Conservation (phyloP, 768 basidiomycete species). For the Boletus pseudopeckii region DNA sequence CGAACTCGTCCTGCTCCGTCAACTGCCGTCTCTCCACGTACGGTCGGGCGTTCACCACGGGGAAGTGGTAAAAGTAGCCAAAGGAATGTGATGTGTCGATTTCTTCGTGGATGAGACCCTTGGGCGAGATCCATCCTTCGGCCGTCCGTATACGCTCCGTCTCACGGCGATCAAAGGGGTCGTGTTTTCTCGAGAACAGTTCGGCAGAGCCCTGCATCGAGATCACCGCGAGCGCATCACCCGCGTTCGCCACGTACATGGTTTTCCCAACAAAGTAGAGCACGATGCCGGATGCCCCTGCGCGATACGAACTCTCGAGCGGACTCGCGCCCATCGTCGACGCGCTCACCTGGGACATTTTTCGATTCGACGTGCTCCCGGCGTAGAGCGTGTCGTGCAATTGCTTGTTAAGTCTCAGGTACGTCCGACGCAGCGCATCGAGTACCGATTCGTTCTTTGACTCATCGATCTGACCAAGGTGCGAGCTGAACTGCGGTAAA, state of each 20-base stretch:
- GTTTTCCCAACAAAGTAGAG: constrained; percentile 78
- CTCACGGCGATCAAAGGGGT: constrained; percentile 85
- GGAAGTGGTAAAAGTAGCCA: constrained; percentile 87
- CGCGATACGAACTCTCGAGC: constrained; percentile 51
- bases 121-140: constrained; percentile 92
- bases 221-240: constrained; percentile 83
- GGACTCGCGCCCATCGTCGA: constrained; percentile 34
- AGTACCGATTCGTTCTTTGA: constrained; percentile 48
- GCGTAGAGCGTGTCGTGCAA: constrained; percentile 66
- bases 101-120: constrained; percentile 88
- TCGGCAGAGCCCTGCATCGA: constrained; percentile 73
- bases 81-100: constrained; percentile 90
- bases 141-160: constrained; percentile 83
- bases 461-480: constrained; percentile 47
- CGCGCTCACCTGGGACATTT: constrained; percentile 66
- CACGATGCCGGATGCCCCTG: constrained; percentile 82
- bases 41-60: constrained; percentile 87
- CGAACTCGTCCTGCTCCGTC: constrained; percentile 86
- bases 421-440: constrained; percentile 84
- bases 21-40: constrained; percentile 68
- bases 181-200: constrained; percentile 75
- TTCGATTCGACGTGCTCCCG: constrained; percentile 45
- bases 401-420: constrained; percentile 80
- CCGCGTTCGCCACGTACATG: constrained; percentile 87
- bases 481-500: constrained; percentile 53